Base-by-base conservation (phyloP, 2,329 filamentous ascomycete genomes). In the Phialemoniopsis sp. region DNA sequence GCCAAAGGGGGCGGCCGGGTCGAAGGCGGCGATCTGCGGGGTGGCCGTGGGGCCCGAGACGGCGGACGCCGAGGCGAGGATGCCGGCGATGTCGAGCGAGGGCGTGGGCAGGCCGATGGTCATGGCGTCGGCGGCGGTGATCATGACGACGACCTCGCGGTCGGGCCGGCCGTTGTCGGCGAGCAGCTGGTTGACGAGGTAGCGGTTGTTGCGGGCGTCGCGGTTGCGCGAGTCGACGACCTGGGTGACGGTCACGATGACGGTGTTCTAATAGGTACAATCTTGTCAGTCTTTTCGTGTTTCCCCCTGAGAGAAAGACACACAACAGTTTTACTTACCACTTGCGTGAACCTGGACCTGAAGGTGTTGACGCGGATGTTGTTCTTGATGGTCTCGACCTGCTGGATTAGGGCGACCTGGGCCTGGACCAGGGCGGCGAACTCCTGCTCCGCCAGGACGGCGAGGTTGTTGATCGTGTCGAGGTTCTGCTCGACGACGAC, bases 341-440 rank as follows among this genome's bases (percentile, higher is more conserved):
- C 61, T 49, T 62, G 55, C 8, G 48, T 44, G 39, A 63, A 64
- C 14, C 57, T 55, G 8, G 57, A 49, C 45, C 55, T 55, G 49
- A 67, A 64, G 43, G 60, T 58, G 47, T 66, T 67, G 33, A 64
- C 40, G 9, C 63, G 59, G 44, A 65, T 66, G 45, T 64, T 66
- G 43, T 66, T 60, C 57, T 66, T 66, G 51, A 67, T 59, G 16
- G 55, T 57, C 44, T 66, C 56, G 31, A 66, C 51, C 43, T 64
- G 58, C 8, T 56, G 57, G 29, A 59, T 47, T 14, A 66, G 50
- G 9, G 58, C 57, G 16, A 65, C 42, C 43, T 66, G 53, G 1
- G 59, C 55, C 43, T 66, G 57, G 6, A 66, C 49, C 12, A 64
- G 54, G 29, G 56, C 56, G 13, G 59, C 56, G 35, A 67, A 59